Base-by-base conservation (phyloP, 2,329 filamentous ascomycete species). In the Monilinia polystroma region DNA sequence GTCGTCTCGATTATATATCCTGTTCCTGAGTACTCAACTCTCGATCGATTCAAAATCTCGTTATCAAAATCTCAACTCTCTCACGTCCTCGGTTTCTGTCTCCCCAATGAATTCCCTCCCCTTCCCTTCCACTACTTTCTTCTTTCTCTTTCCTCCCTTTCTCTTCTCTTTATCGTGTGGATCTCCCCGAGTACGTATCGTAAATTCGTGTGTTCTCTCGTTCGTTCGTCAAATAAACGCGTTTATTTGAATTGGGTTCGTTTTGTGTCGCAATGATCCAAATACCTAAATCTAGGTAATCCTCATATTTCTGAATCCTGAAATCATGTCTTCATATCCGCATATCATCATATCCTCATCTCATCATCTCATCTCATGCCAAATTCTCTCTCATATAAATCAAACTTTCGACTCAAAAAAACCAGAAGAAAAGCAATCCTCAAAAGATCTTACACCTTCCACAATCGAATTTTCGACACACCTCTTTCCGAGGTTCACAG, bases 261-360 rank as follows among this genome's bases (percentile, higher is more conserved):
- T 35, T 49, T n/a, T 41, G 57, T 49, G 16, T 32, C 43, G 57
- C 23, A 26, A 26, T 60, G 45, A 38, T 60, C 49, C 45, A 60
- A 49, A 49, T 35, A 32, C 16, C 32, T 26, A 59, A n/a, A 49
- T 47, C 14, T 20, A 47, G 38, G 38, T 20, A n/a, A 14, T 47
- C n/a, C 57, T 60, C 43, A 35, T 35, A 14, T 59, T 23, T 26
- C 18, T 57, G 26, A 32, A 20, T 29, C 38, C n/a, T 60, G 12
- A 41, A 23, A 18, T 60, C 45, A 38, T 59, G 35, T 59, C 26
- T 35, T 59, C 56, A 47, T 59, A 32, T 59, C 35, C 5, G 38
- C 32, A 41, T n/a, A 10, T 29, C 20, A n/a, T 47, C 20, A 35
- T 7, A 6, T 5, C 20, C 20, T 18, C 20, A n/a, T 29, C 43